These are phyloP conservation scores for Fusarium papillatum DNA, from an alignment of 2,329 filamentous ascomycete species.

Conservation along the genomic window DNA sequence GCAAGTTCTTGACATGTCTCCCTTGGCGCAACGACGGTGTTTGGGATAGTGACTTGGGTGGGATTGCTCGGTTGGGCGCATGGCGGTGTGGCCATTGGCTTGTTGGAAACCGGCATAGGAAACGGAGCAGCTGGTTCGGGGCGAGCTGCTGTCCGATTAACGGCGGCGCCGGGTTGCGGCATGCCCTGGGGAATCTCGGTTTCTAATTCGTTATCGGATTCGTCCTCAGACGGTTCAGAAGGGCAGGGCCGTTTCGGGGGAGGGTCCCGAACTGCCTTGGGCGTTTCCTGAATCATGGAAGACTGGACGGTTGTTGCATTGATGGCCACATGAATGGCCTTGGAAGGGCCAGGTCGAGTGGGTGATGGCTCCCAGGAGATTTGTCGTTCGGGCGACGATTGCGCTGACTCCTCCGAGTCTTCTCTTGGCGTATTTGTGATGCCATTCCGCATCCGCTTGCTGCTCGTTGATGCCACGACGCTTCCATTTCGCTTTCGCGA, in stretches of 20 bases:
- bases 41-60: slow-evolving; percentile 36
- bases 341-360: background rate
- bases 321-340: background rate
- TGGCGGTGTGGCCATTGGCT: slow-evolving; percentile 45
- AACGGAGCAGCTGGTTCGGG: slow-evolving; percentile 29
- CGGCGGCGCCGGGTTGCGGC: slow-evolving; percentile 22
- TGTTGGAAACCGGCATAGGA: slow-evolving; percentile 21
- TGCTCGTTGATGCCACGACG: background rate
- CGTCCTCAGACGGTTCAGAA: slow-evolving; percentile 32
- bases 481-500: slow-evolving; percentile 20
- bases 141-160: slow-evolving; percentile 44
- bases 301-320: slow-evolving; percentile 29
- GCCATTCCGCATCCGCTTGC: slow-evolving; percentile 28
- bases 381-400: slow-evolving; percentile 22
- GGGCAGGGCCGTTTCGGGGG: slow-evolving; percentile 18
- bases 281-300: slow-evolving; percentile 42
- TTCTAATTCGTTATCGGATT: slow-evolving; percentile 54
- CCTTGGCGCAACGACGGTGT: slow-evolving; percentile 23
- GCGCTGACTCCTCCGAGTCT: background rate
- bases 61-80: slow-evolving; percentile 48
- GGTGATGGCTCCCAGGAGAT: slow-evolving; percentile 43
- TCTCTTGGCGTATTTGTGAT: background rate
- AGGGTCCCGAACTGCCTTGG: slow-evolving; percentile 27
- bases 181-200: slow-evolving; percentile 49
- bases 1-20: background rate